phyloP scores from a whole-genome alignment of 2,329 filamentous ascomycete species.

The Atkinsonella hypoxylon region DNA sequence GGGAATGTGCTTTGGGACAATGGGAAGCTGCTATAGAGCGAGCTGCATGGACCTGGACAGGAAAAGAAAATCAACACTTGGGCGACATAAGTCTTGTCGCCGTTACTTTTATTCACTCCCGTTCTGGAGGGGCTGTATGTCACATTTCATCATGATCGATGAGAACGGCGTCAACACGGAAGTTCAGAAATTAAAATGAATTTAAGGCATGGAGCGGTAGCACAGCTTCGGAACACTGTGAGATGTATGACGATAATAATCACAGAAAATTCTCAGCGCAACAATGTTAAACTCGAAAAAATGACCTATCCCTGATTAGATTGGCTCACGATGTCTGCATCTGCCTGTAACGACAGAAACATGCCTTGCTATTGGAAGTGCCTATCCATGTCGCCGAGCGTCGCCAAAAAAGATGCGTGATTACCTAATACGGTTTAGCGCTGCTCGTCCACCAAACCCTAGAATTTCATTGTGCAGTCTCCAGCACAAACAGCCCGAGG shows the following conservation, averaged over 20 bases:
- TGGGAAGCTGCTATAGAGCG: constrained; percentile 24
- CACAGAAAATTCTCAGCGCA: background rate
- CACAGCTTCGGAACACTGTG: constrained; percentile 12
- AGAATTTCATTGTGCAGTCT: constrained; percentile 29
- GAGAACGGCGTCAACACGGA: constrained; percentile 57
- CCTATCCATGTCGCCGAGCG: constrained; percentile 1
- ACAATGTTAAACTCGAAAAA: background rate
- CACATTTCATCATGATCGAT: constrained; percentile 44
- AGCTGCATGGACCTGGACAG: constrained; percentile 23
- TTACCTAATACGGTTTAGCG: constrained; percentile 31
- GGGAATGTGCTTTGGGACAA: constrained; percentile 15
- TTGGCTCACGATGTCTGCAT: background rate
- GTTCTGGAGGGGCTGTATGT: constrained; percentile 53
- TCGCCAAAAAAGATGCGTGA: constrained; percentile 13
- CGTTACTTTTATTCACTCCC: constrained; percentile 40
- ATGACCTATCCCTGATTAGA: background rate
- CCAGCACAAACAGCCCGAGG: constrained; percentile 26
- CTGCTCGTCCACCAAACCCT: constrained; percentile 30
- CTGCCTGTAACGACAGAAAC: background rate
- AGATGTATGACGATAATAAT: constrained; percentile 2
- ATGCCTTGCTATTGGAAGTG: background rate
- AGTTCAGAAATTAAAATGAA: constrained; percentile 37
- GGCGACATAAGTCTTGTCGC: constrained; percentile 21
- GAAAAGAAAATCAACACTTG: constrained; percentile 21
- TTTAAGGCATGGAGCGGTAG: constrained; percentile 23